Conservation (phyloP, 2,329 filamentous ascomycete species). For the Aureobasidium sp. region DNA sequence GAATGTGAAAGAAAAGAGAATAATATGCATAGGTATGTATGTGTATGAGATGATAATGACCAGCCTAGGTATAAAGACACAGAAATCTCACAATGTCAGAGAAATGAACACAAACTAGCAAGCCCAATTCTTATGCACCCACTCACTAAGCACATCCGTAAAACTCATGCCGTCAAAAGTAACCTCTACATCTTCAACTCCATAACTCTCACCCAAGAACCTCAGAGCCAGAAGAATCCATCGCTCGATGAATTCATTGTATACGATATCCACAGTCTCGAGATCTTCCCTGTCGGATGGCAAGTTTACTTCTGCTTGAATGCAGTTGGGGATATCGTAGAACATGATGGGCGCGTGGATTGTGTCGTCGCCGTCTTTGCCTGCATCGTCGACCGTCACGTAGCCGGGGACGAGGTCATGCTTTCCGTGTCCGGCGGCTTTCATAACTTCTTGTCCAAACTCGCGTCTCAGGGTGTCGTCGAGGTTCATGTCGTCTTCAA, state of each 20-base stretch:
- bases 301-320: conserved; percentile 62
- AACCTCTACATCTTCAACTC: conserved; percentile 41
- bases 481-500: not conserved
- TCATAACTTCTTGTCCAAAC: conserved; percentile 5
- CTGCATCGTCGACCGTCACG: conserved; percentile 79
- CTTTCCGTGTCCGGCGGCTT: not conserved
- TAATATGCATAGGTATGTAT: not conserved
- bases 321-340: conserved; percentile 73
- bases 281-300: conserved; percentile 32
- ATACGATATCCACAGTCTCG: conserved; percentile 78
- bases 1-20: not conserved
- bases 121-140: conserved; percentile 51
- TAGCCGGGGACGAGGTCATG: conserved; percentile 61
- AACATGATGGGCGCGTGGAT: conserved; percentile 67
- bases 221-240: conserved; percentile 71
- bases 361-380: conserved; percentile 82
- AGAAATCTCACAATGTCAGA: not conserved
- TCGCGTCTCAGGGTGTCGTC: not conserved
- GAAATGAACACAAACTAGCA: conserved; percentile 17
- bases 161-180: conserved; percentile 48
- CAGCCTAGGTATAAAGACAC: not conserved
- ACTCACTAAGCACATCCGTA: conserved; percentile 50
- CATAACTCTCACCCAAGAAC: conserved; percentile 45
- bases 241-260: conserved; percentile 80
- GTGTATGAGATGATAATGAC: not conserved